phyloP scores from a whole-genome alignment of 148 eudicot genomes.

The Camellia granthamiana region DNA sequence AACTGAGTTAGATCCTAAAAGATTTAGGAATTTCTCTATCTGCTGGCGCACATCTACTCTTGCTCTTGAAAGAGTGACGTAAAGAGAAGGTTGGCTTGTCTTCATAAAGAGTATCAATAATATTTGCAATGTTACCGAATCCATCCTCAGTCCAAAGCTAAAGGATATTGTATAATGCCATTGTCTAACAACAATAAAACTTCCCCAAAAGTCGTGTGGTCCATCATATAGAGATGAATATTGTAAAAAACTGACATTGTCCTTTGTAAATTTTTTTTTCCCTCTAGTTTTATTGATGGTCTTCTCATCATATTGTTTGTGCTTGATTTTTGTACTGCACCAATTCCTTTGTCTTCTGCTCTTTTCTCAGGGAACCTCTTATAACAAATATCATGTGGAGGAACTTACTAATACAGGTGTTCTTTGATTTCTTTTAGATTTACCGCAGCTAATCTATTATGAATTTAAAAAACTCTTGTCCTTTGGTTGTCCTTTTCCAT shows the following conservation, averaged over 20 bases:
- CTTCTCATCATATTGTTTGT: not conserved
- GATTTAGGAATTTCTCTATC: too few species aligned
- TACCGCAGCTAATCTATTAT: not conserved
- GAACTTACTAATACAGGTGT: conserved; percentile 79
- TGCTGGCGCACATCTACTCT: too few species aligned
- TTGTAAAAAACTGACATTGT: not conserved
- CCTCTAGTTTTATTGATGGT: not conserved
- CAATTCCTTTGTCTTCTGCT: not conserved
- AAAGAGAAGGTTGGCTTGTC: too few species aligned
- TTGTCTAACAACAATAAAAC: too few species aligned
- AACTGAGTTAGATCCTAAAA: too few species aligned
- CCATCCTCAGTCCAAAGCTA: too few species aligned
- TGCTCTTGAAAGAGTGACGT: too few species aligned
- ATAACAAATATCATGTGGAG: conserved; percentile 98
- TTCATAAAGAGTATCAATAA: too few species aligned
- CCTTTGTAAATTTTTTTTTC: not conserved
- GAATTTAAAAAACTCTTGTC: not conserved
- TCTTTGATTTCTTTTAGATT: not conserved
- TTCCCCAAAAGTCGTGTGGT: too few species aligned
- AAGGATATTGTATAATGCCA: too few species aligned
- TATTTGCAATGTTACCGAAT: too few species aligned
- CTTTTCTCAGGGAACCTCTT: conserved; percentile 75
- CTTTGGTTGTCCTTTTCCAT: not conserved
- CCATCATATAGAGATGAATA: not conserved
- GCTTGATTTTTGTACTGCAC: not conserved